Percentiles rank a stretch among this genome's conserved stretches.
Evolutionary conservation across 202 grass and related monocot species (phyloP).

Genomic region (Saccharum hybrid): DNA sequence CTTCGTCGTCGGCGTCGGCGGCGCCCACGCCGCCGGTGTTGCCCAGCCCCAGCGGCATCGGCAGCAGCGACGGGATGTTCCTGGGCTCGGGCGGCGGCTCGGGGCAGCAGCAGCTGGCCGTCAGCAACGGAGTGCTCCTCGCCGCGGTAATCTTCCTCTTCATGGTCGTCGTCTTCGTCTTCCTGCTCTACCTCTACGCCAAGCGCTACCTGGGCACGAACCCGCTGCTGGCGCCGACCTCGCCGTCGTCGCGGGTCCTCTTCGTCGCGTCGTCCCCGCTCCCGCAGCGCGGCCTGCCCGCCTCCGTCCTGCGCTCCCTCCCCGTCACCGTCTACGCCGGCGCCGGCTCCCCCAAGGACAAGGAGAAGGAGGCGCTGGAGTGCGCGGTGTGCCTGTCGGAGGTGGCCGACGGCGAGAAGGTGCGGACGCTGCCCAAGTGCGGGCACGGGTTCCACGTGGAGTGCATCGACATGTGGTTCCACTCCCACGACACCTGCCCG

Average conservation of each 20-base stretch:
- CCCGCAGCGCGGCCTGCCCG: slow-evolving; percentile 51
- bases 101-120: slow-evolving; percentile 26
- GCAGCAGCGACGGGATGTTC: background rate
- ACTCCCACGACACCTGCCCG: slow-evolving; percentile 83
- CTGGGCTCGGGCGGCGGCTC: background rate
- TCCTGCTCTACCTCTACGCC: slow-evolving; percentile 87
- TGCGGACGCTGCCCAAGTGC: slow-evolving; percentile 76
- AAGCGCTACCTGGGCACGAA: slow-evolving; percentile 55
- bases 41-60: background rate
- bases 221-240: background rate
- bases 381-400: slow-evolving; percentile 83
- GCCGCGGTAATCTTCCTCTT: slow-evolving; percentile 77
- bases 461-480: slow-evolving; percentile 97
- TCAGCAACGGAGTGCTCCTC: slow-evolving; percentile 70
- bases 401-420: slow-evolving; percentile 73
- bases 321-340: slow-evolving; percentile 7
- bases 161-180: slow-evolving; percentile 76
- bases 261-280: slow-evolving; percentile 46
- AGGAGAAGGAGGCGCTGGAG: slow-evolving; percentile 52
- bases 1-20: background rate
- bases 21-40: background rate
- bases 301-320: slow-evolving; percentile 21
- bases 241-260: slow-evolving; percentile 41
- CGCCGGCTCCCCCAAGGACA: background rate
- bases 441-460: slow-evolving; percentile 74